Conservation (phyloP, 2,329 filamentous ascomycete species). For the Talaromyces albobiverticillius region DNA sequence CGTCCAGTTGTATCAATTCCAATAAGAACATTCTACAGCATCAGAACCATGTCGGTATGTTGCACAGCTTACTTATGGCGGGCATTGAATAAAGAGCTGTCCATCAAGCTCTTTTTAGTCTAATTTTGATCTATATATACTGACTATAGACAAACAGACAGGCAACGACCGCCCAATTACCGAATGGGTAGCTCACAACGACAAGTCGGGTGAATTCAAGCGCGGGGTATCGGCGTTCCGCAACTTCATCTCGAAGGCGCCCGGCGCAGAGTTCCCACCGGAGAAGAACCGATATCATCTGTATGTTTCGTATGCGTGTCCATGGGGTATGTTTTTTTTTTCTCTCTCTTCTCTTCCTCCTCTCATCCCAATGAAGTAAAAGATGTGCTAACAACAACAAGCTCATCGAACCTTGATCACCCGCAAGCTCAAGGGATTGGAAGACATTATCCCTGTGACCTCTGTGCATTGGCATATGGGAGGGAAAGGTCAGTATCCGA, state of each 20-base stretch:
- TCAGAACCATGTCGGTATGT: conserved; percentile 34
- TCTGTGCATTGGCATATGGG: conserved; percentile 91
- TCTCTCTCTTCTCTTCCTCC: background rate
- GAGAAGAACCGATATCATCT: conserved; percentile 92
- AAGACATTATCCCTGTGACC: conserved; percentile 75
- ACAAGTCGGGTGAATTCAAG: conserved; percentile 89
- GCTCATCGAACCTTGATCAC: conserved; percentile 85
- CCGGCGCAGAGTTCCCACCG: conserved; percentile 71
- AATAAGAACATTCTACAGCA: background rate
- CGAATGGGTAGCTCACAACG: conserved; percentile 75
- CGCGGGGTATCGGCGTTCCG: conserved; percentile 80
- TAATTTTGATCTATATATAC: conserved; percentile 16
- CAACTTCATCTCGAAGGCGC: conserved; percentile 69
- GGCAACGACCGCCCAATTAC: conserved; percentile 54
- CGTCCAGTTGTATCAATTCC: background rate
- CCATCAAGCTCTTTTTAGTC: background rate
- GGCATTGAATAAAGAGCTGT: background rate
- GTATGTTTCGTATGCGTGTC: conserved; percentile 91
- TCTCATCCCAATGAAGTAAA: no score
- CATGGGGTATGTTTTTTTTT: conserved; percentile 62
- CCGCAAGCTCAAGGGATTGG: conserved; percentile 84
- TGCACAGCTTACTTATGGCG: background rate
- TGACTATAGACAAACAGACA: conserved; percentile 17
- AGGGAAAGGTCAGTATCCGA: conserved; percentile 59
- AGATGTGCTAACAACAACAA: conserved; percentile 26